phyloP scores from a whole-genome alignment of 2,329 filamentous ascomycete genomes.

The Ceratocystis harringtonii region DNA sequence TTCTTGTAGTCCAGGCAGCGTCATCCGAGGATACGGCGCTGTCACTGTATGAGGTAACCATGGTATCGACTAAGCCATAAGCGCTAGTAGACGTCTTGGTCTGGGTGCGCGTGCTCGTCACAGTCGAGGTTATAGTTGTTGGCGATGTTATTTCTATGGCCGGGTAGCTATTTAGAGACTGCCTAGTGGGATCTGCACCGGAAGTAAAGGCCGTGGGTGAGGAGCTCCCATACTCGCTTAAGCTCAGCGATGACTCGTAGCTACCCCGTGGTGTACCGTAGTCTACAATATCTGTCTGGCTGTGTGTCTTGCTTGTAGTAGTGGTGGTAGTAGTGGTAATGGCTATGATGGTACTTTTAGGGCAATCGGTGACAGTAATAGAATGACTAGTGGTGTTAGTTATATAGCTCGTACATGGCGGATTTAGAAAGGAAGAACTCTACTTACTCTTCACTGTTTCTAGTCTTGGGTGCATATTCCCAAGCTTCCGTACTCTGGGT shows the following conservation, averaged over 20 bases:
- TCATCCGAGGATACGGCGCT: background rate
- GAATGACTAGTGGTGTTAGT: constrained; percentile 4
- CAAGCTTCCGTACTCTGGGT: background rate
- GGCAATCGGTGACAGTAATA: constrained; percentile 9
- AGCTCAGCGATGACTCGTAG: background rate
- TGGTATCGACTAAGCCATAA: constrained; percentile 1
- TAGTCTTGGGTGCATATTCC: background rate
- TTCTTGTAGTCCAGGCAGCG: background rate
- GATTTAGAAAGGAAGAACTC: background rate
- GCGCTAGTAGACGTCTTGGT: background rate
- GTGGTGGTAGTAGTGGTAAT: background rate
- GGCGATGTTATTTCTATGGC: constrained; percentile 6
- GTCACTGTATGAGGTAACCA: background rate
- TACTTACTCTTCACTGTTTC: constrained; percentile 5
- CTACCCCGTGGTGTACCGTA: background rate
- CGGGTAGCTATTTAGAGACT: background rate
- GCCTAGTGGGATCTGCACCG: background rate
- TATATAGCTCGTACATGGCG: background rate
- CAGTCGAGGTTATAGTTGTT: background rate
- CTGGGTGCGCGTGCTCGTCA: background rate
- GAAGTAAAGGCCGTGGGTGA: background rate
- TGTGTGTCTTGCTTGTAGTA: background rate
- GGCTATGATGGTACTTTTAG: background rate
- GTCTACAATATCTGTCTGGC: background rate
- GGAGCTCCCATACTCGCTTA: background rate